Conservation (phyloP, 108 stramenopile species). For the Aurantiochytrium sp. region DNA sequence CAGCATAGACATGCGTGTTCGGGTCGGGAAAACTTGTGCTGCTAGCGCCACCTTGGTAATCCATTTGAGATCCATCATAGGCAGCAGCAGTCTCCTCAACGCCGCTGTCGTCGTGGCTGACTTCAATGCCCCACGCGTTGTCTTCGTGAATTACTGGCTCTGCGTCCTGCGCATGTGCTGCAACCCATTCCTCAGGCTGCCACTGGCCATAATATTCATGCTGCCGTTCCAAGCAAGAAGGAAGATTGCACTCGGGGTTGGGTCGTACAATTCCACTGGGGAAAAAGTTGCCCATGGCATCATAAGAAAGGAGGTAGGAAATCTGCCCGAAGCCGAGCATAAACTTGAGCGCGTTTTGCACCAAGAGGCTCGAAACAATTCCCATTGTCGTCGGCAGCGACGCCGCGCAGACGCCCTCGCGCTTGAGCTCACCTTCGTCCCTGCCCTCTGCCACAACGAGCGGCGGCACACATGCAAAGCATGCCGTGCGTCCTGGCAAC, state of each 20-base stretch:
- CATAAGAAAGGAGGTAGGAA: not conserved
- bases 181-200: not conserved
- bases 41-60: not conserved
- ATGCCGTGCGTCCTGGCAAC: conserved; percentile 20
- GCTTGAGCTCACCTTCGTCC: conserved; percentile 2
- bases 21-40: too few species aligned
- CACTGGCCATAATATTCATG: not conserved
- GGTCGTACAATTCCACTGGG: not conserved
- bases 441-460: not conserved
- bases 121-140: conserved; percentile 23
- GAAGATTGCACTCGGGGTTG: not conserved
- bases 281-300: not conserved
- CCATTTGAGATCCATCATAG: not conserved
- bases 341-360: conserved; percentile 21
- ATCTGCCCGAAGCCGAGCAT: not conserved
- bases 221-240: not conserved
- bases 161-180: not conserved
- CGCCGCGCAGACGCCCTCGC: conserved; percentile 22
- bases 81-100: not conserved
- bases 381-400: conserved; percentile 23
- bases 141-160: not conserved
- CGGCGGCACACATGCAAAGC: conserved; percentile 21
- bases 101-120: not conserved
- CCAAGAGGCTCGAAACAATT: not conserved
- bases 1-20: too few species aligned